Conservation (phyloP, 1,284 basidiomycete genomes). For the Afroboletus lepidellus region DNA sequence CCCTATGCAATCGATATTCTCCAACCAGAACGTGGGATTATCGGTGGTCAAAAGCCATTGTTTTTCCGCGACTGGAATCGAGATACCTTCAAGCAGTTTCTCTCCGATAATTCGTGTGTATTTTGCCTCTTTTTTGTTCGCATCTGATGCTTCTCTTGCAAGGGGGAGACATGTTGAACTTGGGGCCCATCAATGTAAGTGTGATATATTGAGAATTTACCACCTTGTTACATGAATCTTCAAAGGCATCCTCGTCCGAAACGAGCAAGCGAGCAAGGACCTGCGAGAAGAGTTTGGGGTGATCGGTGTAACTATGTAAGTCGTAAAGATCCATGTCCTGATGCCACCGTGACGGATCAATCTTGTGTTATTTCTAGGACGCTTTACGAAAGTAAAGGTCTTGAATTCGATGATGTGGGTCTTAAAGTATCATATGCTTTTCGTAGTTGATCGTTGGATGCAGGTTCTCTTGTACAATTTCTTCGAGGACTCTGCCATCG, state of each 20-base stretch:
- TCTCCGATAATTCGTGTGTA: conserved; percentile 49
- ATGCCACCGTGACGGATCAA: not conserved
- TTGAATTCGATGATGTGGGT: conserved; percentile 71
- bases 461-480: conserved; percentile 73
- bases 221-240: not conserved
- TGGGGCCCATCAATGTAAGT: conserved; percentile 65
- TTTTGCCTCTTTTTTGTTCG: not conserved
- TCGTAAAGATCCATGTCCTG: not conserved
- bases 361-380: conserved; percentile 44
- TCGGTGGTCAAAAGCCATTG: conserved; percentile 59
- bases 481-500: conserved; percentile 60
- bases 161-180: conserved; percentile 59
- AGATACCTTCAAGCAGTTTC: conserved; percentile 55
- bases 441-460: conserved; percentile 2
- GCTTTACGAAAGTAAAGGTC: conserved; percentile 70
- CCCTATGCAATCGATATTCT: conserved; percentile 64
- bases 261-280: conserved; percentile 49
- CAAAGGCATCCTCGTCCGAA: conserved; percentile 67
- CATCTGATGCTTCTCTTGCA: conserved; percentile 5
- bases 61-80: conserved; percentile 58
- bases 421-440: not conserved
- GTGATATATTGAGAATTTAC: not conserved
- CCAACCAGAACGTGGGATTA: conserved; percentile 54
- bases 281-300: conserved; percentile 57
- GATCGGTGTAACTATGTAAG: conserved; percentile 62